Evolutionary conservation across 768 basidiomycete genomes (phyloP).

Genomic region (Lanmaoa rubissima): DNA sequence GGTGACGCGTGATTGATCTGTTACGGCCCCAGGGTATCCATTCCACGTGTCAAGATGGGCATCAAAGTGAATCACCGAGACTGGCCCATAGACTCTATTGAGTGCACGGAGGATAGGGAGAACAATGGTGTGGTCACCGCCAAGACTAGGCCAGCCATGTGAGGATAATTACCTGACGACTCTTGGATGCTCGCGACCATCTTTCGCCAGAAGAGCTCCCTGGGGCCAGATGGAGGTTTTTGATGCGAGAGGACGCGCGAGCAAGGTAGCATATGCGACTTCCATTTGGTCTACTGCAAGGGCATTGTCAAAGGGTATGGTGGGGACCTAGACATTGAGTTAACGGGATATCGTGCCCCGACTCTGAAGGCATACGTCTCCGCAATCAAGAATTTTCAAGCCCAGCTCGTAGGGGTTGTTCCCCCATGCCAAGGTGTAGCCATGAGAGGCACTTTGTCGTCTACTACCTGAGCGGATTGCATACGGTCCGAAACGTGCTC

Average conservation of each 20-base stretch:
- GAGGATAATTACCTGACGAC: constrained; percentile 52
- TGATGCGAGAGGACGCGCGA: constrained; percentile 51
- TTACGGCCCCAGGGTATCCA: constrained; percentile 38
- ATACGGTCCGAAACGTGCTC: constrained; percentile 85
- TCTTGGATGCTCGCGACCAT: constrained; percentile 67
- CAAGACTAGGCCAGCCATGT: constrained; percentile 38
- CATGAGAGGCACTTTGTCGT: constrained; percentile 55
- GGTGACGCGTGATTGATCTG: constrained; percentile 65
- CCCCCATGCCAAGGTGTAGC: constrained; percentile 73
- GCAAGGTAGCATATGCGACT: constrained; percentile 75
- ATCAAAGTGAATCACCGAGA: constrained; percentile 84
- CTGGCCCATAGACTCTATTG: constrained; percentile 74
- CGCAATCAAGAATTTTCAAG: constrained; percentile 73
- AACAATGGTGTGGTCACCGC: constrained; percentile 88
- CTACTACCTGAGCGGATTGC: constrained; percentile 81
- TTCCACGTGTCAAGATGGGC: constrained; percentile 68
- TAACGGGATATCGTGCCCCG: too few species aligned
- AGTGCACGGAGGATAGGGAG: constrained; percentile 82
- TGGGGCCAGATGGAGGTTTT: constrained; percentile 19
- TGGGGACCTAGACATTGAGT: constrained; percentile 53
- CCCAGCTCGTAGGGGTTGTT: constrained; percentile 61
- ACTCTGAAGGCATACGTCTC: constrained; percentile 63
- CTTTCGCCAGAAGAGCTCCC: constrained; percentile 43
- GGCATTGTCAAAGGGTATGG: constrained; percentile 78
- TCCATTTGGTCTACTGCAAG: constrained; percentile 86